Percentiles rank a stretch among this genome's conserved stretches.
These are phyloP conservation scores for Spencermartinsiella europaea DNA, from an alignment of 805 yeast genomes.

Conservation along the genomic window DNA sequence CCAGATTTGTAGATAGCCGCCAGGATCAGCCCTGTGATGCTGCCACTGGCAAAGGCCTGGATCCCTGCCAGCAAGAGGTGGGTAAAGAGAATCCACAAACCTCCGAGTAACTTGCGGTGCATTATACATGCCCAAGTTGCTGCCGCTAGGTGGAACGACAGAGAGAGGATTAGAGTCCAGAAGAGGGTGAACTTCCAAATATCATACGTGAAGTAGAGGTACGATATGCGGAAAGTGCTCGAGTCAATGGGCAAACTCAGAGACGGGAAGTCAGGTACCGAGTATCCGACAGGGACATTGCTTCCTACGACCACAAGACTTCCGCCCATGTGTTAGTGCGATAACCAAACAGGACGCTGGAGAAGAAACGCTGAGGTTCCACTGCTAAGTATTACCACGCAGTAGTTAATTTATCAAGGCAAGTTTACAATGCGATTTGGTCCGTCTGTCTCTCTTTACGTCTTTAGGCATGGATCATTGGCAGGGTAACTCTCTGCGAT, in stretches of 20 bases:
- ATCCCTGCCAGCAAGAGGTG: conserved; percentile 53
- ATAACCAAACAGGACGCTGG: too few species aligned
- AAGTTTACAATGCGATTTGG: too few species aligned
- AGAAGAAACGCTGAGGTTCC: too few species aligned
- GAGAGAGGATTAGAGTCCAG: conserved; percentile 74
- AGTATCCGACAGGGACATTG: conserved; percentile 72
- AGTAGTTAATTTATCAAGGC: too few species aligned
- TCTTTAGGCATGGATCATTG: too few species aligned
- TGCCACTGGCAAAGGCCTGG: conserved; percentile 69
- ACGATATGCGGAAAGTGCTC: conserved; percentile 41
- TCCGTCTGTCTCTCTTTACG: too few species aligned
- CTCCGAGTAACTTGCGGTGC: conserved; percentile 41
- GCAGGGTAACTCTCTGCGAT: too few species aligned
- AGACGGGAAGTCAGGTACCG: conserved; percentile 75
- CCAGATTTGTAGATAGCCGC: conserved; percentile 78
- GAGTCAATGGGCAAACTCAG: conserved; percentile 61
- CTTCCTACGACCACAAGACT: conserved; percentile 20
- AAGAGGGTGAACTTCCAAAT: conserved; percentile 77
- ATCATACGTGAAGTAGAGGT: conserved; percentile 63
- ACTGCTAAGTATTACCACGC: too few species aligned
- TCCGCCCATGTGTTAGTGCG: conserved; percentile 15
- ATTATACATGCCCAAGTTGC: conserved; percentile 57
- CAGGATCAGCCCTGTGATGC: conserved; percentile 68
- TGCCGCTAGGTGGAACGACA: conserved; percentile 56
- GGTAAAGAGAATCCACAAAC: conserved; percentile 33